Percentiles rank a stretch among this genome's conserved stretches.
Evolutionary conservation across 345 rosid species (phyloP).

Genomic region (Brassica juncea): DNA sequence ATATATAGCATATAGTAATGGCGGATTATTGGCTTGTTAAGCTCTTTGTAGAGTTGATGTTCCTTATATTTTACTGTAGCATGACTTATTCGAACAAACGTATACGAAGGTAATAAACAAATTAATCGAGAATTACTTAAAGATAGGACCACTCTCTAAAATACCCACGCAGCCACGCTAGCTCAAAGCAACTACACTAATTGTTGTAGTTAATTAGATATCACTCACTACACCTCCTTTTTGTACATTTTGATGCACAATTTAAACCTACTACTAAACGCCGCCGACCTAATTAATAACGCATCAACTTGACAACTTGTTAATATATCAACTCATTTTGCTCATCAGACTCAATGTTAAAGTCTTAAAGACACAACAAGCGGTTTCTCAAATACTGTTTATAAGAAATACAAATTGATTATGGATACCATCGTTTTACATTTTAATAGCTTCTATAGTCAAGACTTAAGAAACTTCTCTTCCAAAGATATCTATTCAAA

Average conservation of each 20-base stretch:
- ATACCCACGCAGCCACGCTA: conserved; percentile 18
- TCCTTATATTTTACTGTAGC: conserved; percentile 17
- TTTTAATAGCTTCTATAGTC: not conserved
- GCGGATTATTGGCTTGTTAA: not conserved
- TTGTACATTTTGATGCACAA: conserved; percentile 27
- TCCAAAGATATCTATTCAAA: not conserved
- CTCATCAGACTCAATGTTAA: not conserved
- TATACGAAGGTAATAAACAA: conserved; percentile 20
- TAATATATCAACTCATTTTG: conserved; percentile 26
- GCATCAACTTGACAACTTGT: conserved; percentile 36
- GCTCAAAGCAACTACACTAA: conserved; percentile 36
- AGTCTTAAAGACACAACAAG: not conserved
- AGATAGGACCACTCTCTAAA: conserved; percentile 35
- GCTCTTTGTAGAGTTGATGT: not conserved
- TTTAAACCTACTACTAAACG: conserved; percentile 34
- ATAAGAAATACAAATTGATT: not conserved
- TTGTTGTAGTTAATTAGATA: conserved; percentile 16
- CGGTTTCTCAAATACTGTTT: conserved; percentile 3
- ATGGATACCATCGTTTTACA: not conserved
- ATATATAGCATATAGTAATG: not conserved
- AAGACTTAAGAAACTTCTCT: not conserved
- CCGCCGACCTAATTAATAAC: conserved; percentile 34
- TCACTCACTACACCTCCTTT: conserved; percentile 18
- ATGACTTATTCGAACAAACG: conserved; percentile 26
- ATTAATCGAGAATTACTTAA: conserved; percentile 17